Percentiles rank a stretch among this genome's conserved stretches.
Conservation (phyloP, 257 asterid species). For the Gentiana dahurica region DNA sequence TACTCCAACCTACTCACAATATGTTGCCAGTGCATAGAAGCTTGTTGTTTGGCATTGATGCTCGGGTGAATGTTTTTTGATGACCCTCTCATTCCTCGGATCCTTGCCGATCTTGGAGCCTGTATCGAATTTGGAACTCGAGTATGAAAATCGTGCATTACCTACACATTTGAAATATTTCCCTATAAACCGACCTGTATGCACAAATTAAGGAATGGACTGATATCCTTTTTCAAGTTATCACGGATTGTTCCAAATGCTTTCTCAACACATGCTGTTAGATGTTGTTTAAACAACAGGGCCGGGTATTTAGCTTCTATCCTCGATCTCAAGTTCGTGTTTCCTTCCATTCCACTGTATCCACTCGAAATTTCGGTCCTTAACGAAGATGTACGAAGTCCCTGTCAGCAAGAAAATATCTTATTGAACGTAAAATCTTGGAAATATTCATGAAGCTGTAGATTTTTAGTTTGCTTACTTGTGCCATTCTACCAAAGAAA, state of each 20-base stretch:
- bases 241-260: constrained; percentile 86
- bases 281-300: constrained; percentile 78
- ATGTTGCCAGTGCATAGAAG: constrained; percentile 73
- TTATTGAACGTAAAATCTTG: constrained; percentile 17
- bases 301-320: constrained; percentile 93
- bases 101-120: constrained; percentile 88
- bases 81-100: constrained; percentile 63
- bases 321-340: constrained; percentile 49
- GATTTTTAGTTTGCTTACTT: constrained; percentile 32
- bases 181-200: constrained; percentile 51
- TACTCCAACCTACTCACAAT: constrained; percentile 58
- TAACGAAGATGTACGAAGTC: constrained; percentile 51
- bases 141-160: constrained; percentile 8
- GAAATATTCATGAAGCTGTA: constrained; percentile 5
- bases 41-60: constrained; percentile 56
- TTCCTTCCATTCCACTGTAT: constrained; percentile 87
- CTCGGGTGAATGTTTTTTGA: constrained; percentile 59
- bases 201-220: constrained; percentile 67
- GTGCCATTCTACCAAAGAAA: constrained; percentile 84
- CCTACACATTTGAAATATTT: constrained; percentile 2
- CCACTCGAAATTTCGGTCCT: constrained; percentile 73
- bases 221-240: constrained; percentile 76
- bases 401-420: constrained; percentile 30
- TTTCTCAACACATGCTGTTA: constrained; percentile 90
- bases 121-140: constrained; percentile 25